Conservation (phyloP, 495 filamentous ascomycete genomes). For the Ascobolus immersus region DNA sequence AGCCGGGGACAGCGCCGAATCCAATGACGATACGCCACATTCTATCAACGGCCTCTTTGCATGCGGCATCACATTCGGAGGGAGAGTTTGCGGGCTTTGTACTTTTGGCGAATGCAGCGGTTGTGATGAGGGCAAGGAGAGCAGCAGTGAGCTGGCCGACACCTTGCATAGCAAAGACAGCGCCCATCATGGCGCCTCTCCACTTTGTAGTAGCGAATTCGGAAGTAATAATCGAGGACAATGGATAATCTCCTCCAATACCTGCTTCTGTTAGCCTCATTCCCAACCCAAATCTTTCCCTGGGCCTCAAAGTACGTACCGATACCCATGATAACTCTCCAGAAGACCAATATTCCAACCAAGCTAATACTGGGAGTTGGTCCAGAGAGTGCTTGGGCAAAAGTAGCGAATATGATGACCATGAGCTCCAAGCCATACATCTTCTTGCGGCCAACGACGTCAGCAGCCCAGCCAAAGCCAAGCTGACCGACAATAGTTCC, state of each 20-base stretch:
- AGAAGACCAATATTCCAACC: slow-evolving; percentile 60
- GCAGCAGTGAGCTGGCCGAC: slow-evolving; percentile 49
- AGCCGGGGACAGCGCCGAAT: slow-evolving; percentile 50
- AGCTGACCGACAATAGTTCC: slow-evolving; percentile 73
- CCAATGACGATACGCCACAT: slow-evolving; percentile 67
- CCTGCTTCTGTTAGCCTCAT: no score
- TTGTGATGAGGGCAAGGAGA: slow-evolving; percentile 44
- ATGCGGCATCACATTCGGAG: slow-evolving; percentile 31
- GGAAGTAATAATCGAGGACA: slow-evolving; percentile 67
- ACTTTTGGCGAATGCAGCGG: slow-evolving; percentile 39
- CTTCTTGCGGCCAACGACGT: slow-evolving; percentile 50
- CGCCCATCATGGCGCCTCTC: slow-evolving; percentile 70
- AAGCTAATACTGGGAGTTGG: slow-evolving; percentile 40
- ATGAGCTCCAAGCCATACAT: slow-evolving; percentile 83
- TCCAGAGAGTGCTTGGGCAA: slow-evolving; percentile 50
- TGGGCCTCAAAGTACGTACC: no score
- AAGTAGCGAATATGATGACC: slow-evolving; percentile 61
- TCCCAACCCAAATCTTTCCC: no score
- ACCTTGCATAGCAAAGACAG: slow-evolving; percentile 72
- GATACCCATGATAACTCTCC: slow-evolving; percentile 64
- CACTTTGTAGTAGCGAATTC: slow-evolving; percentile 68
- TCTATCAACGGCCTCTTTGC: slow-evolving; percentile 46
- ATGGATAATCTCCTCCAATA: slow-evolving; percentile 69
- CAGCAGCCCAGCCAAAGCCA: slow-evolving; percentile 55
- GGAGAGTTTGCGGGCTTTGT: slow-evolving; percentile 26